Evolutionary conservation across 805 yeast genomes (phyloP), one percentile per base, ranked within the genome.

Genomic region (Wickerhamiella kazuoi): DNA sequence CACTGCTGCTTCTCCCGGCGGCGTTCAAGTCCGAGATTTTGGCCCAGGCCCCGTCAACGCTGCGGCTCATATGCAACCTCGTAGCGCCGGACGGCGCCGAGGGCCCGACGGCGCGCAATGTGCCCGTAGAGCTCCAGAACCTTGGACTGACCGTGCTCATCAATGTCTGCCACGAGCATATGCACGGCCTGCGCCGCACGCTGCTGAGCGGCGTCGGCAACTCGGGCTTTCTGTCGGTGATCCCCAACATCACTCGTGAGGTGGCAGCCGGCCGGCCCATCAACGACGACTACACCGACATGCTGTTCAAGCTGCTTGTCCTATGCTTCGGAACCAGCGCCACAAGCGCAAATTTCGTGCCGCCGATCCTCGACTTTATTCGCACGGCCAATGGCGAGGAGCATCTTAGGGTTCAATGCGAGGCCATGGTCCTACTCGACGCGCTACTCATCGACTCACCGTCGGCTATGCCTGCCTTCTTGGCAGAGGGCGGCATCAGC

Each of bases 401-500:
- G 15, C 33, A 36, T 23, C 29, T 36, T 17, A 17, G 15, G 13
- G 43, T 40, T 2, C 39, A 36, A 20, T 35, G 36, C 24, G 30
- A 30, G n/a, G 43, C 40, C 21, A 36, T 36, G 39, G 34, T 34
- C 13, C 19, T 30, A 3, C 19, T 40, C 24, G 37, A 33, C 26
- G 36, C 35, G 9, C 17, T 32, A 21, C 31, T 40, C 8, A 33
- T 40, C 30, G 43, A 40, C 31, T 16, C 29, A 2, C 20, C 21
- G 16, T 13, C 39, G 4, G 34, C 32, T 3, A 15, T 36, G 19
- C 29, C 31, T 1, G 21, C 40, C 1, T 33, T 40, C 17, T 13
- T 36, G 3, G 31, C 33, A 11, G 15, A 18, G 13, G 29, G n/a
- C 5, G 43, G 43, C 4, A 15, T 36, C 17, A 28, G 11, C 2